A percentile compares a stretch with the other conserved stretches of the same genome.
phyloP scores from a whole-genome alignment of 1,139 yeast species.

The Arxiozyma slooffiae region DNA sequence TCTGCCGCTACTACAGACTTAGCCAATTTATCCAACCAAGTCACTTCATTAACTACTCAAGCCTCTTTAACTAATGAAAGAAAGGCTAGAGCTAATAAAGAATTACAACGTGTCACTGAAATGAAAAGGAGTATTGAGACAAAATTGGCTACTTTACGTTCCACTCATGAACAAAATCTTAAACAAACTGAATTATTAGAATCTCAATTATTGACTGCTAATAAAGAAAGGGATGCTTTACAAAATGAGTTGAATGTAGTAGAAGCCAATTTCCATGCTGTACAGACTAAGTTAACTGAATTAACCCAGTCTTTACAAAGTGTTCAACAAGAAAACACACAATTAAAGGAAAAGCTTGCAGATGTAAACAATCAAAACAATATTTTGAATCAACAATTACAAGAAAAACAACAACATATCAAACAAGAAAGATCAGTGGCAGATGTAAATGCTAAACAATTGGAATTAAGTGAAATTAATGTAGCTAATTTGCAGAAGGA shows the following conservation, averaged over 20 bases:
- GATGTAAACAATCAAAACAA: conserved; percentile 56
- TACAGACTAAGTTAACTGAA: conserved; percentile 57
- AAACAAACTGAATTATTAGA: conserved; percentile 67
- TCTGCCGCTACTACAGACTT: conserved; percentile 76
- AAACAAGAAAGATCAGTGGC: conserved; percentile 54
- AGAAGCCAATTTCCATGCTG: conserved; percentile 71
- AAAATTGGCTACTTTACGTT: conserved; percentile 55
- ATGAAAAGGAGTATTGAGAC: conserved; percentile 63
- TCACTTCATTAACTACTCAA: conserved; percentile 66
- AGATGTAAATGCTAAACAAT: conserved; percentile 60
- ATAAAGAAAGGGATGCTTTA: conserved; percentile 61
- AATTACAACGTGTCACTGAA: conserved; percentile 51
- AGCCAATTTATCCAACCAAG: conserved; percentile 80
- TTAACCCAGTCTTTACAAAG: conserved; percentile 51
- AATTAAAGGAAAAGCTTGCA: conserved; percentile 59
- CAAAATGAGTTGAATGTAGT: conserved; percentile 68
- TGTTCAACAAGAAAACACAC: conserved; percentile 55
- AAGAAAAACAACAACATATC: conserved; percentile 42
- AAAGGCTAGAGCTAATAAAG: conserved; percentile 67
- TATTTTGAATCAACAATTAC: conserved; percentile 49
- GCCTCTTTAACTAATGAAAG: conserved; percentile 61
- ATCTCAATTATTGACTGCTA: conserved; percentile 45
- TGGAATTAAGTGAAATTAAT: conserved; percentile 46
- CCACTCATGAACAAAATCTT: conserved; percentile 71
- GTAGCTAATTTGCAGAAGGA: conserved; percentile 39